These are phyloP conservation scores for Kazachstania psychrophila DNA, from an alignment of 805 yeast genomes.

Conservation along the genomic window DNA sequence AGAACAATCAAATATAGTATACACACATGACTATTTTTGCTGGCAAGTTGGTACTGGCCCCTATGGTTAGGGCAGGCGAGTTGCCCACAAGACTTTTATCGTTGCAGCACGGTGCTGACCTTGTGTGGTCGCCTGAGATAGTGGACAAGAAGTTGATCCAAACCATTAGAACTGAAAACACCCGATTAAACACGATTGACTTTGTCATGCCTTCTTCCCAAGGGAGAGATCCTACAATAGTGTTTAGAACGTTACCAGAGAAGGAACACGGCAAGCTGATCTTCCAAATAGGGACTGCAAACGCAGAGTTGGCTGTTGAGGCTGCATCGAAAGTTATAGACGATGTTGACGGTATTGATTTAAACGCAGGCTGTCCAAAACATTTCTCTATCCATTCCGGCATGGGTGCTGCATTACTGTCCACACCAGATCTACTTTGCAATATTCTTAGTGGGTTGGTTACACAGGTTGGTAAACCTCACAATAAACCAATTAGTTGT, in stretches of 20 bases:
- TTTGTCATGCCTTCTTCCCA: conserved; percentile 36
- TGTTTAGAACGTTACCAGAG: conserved; percentile 63
- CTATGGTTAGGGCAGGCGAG: conserved; percentile 96
- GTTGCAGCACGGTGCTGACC: conserved; percentile 77
- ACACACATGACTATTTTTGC: conserved; percentile 10
- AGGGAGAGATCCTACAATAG: conserved; percentile 38
- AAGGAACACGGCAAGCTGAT: conserved; percentile 59
- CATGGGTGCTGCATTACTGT: conserved; percentile 91
- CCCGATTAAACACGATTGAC: conserved; percentile 49
- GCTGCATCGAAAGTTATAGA: conserved; percentile 74
- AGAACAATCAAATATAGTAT: no score
- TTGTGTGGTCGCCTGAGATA: conserved; percentile 95
- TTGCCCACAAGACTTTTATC: conserved; percentile 80
- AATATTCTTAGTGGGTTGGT: conserved; percentile 63
- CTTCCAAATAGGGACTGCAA: conserved; percentile 85
- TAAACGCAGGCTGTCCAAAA: conserved; percentile 96
- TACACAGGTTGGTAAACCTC: conserved; percentile 67
- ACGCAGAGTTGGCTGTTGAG: conserved; percentile 74
- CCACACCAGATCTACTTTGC: conserved; percentile 71
- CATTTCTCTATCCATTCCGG: conserved; percentile 92
- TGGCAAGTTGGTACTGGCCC: conserved; percentile 81
- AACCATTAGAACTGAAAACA: conserved; percentile 58
- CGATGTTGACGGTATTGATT: conserved; percentile 88
- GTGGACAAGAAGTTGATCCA: conserved; percentile 74
- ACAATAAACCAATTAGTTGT: conserved; percentile 74